Conservation (phyloP, 2,329 filamentous ascomycete species). For the Geosmithia morbida region DNA sequence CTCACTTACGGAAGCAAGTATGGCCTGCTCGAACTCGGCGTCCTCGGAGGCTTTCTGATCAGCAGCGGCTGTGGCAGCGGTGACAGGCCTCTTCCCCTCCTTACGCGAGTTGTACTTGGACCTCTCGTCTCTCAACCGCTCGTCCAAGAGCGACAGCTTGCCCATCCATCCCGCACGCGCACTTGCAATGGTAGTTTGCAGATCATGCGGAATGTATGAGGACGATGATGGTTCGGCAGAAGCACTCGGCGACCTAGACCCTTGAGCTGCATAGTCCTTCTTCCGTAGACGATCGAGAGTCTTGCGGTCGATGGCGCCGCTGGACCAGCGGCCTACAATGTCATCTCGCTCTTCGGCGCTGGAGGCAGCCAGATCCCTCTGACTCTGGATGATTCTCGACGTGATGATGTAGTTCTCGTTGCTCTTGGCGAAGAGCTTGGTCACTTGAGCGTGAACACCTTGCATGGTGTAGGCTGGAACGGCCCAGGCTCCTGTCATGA, state of each 20-base stretch:
- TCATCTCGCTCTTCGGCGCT: constrained; percentile 45
- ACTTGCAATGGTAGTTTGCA: not conserved
- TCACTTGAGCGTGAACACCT: constrained; percentile 65
- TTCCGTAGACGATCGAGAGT: constrained; percentile 39
- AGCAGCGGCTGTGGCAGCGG: constrained; percentile 1
- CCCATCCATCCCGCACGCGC: constrained; percentile 26
- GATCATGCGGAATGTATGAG: not conserved
- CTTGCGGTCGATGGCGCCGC: constrained; percentile 43
- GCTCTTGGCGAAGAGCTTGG: constrained; percentile 54
- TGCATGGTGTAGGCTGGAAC: constrained; percentile 73
- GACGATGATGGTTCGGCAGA: not conserved
- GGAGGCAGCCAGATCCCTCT: constrained; percentile 43
- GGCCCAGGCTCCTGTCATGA: constrained; percentile 40
- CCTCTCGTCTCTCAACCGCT: constrained; percentile 32
- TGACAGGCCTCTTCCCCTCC: constrained; percentile 17
- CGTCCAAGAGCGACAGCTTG: constrained; percentile 31
- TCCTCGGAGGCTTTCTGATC: constrained; percentile 18
- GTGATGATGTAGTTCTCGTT: constrained; percentile 69
- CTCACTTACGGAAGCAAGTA: constrained; percentile 51
- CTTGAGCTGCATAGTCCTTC: constrained; percentile 25
- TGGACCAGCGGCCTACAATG: constrained; percentile 53
- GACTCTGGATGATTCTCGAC: constrained; percentile 62
- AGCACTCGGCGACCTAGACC: constrained; percentile 8
- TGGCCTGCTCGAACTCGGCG: constrained; percentile 56
- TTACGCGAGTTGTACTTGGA: constrained; percentile 17